Conservation (phyloP, 768 basidiomycete species). For the Podaxis sp. region DNA sequence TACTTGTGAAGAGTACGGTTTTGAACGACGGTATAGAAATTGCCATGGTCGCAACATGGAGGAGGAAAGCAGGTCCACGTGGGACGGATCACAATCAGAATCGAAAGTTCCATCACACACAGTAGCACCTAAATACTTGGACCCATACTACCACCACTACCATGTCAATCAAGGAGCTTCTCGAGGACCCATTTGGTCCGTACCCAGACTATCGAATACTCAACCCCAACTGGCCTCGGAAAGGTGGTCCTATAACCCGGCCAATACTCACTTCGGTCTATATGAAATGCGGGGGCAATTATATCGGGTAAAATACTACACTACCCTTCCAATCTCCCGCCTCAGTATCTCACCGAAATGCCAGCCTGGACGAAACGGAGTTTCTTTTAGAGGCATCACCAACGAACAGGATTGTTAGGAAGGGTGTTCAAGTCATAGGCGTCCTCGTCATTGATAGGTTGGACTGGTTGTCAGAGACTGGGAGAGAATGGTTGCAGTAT, state of each 20-base stretch:
- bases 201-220: slow-evolving; percentile 25
- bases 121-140: background rate
- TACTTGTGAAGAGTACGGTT: slow-evolving; percentile 52
- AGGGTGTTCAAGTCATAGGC: slow-evolving; percentile 51
- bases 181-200: slow-evolving; percentile 22
- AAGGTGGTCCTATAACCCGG: slow-evolving; percentile 10
- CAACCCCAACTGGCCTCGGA: slow-evolving; percentile 21
- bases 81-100: background rate
- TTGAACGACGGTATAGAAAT: slow-evolving; percentile 42
- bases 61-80: slow-evolving; percentile 20
- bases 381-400: slow-evolving; percentile 29
- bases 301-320: slow-evolving; percentile 8
- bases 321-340: background rate
- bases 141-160: background rate
- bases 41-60: slow-evolving; percentile 10
- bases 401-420: slow-evolving; percentile 20
- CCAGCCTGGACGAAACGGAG: slow-evolving; percentile 51
- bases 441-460: slow-evolving; percentile 44
- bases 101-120: background rate
- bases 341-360: background rate
- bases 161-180: background rate
- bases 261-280: slow-evolving; percentile 21
- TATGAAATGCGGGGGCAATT: slow-evolving; percentile 18
- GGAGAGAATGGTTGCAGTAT: slow-evolving; percentile 36
- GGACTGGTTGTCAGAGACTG: slow-evolving; percentile 50